Evolutionary conservation across 2,329 filamentous ascomycete genomes (phyloP).

Genomic region (Lachnellula arida): DNA sequence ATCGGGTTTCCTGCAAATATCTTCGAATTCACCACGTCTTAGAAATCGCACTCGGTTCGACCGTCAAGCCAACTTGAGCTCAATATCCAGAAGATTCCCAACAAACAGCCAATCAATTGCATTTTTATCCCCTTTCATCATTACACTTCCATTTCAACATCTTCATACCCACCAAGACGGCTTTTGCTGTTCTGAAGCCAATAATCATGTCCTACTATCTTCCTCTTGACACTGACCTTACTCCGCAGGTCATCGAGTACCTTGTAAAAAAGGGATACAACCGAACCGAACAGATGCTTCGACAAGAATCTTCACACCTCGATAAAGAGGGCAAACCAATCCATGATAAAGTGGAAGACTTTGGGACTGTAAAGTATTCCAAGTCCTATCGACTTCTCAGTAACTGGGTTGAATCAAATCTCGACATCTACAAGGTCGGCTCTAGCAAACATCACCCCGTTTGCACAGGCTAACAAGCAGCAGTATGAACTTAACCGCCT

Average conservation of each 20-base stretch:
- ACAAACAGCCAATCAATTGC: too few relatives aligned
- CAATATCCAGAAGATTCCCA: too few relatives aligned
- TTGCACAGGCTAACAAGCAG: slow-evolving; percentile 1
- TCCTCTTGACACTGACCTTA: slow-evolving; percentile 3
- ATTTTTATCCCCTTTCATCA: too few relatives aligned
- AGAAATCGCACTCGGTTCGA: too few relatives aligned
- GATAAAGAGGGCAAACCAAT: slow-evolving; percentile 77
- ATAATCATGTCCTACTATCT: too few relatives aligned
- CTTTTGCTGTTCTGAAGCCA: too few relatives aligned
- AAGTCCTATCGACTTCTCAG: slow-evolving; percentile 69
- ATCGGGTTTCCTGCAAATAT: too few relatives aligned
- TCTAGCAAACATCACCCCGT: neutral
- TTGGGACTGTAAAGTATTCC: slow-evolving; percentile 71
- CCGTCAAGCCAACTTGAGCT: too few relatives aligned
- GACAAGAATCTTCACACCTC: slow-evolving; percentile 81
- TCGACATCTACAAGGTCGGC: slow-evolving; percentile 86
- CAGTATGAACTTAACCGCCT: slow-evolving; percentile 83
- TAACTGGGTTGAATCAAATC: slow-evolving; percentile 83
- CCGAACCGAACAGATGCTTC: slow-evolving; percentile 84
- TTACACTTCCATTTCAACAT: too few relatives aligned
- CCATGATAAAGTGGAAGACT: slow-evolving; percentile 58
- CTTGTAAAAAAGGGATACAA: slow-evolving; percentile 93
- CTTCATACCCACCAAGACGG: too few relatives aligned
- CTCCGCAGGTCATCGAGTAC: slow-evolving; percentile 77
- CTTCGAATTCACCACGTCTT: too few relatives aligned